phyloP scores from a whole-genome alignment of 768 basidiomycete species.

The Suillus placidus region DNA sequence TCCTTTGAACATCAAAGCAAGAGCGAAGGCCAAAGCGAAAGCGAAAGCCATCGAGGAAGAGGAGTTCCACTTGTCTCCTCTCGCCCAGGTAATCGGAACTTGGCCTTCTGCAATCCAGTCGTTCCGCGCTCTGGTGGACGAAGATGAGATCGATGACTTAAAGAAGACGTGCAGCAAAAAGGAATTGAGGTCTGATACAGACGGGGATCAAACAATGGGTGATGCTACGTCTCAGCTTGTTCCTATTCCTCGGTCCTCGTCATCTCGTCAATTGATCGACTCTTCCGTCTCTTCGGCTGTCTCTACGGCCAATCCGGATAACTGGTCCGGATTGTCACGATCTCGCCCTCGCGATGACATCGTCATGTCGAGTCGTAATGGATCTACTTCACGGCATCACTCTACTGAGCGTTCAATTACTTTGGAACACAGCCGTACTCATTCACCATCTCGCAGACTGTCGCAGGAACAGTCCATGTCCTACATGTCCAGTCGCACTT shows the following conservation, averaged over 20 bases:
- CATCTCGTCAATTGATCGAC: conserved; percentile 1
- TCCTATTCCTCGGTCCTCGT: conserved; percentile 33
- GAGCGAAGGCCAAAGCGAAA: conserved; percentile 20
- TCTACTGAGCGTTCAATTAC: conserved; percentile 27
- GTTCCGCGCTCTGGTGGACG: conserved; percentile 32
- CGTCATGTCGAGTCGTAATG: conserved; percentile 15
- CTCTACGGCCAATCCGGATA: not conserved
- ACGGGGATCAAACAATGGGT: conserved; percentile 4
- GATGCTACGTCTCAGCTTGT: conserved; percentile 5
- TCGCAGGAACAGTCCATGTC: conserved; percentile 22
- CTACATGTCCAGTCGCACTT: conserved; percentile 31
- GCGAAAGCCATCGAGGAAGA: conserved; percentile 31
- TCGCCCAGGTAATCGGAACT: conserved; percentile 27
- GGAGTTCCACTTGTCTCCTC: conserved; percentile 36
- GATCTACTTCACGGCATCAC: conserved; percentile 30
- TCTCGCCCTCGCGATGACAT: conserved; percentile 27
- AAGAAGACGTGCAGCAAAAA: conserved; percentile 19
- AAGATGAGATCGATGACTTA: conserved; percentile 33
- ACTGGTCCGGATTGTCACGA: conserved; percentile 12
- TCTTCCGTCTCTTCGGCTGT: not conserved
- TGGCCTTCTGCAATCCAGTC: conserved; percentile 32
- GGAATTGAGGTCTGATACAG: conserved; percentile 2
- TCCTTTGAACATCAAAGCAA: conserved; percentile 12
- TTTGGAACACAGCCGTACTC: conserved; percentile 31
- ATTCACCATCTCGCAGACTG: conserved; percentile 23